phyloP scores from a whole-genome alignment of 768 basidiomycete genomes.

The Symmetrospora coprosmae region DNA sequence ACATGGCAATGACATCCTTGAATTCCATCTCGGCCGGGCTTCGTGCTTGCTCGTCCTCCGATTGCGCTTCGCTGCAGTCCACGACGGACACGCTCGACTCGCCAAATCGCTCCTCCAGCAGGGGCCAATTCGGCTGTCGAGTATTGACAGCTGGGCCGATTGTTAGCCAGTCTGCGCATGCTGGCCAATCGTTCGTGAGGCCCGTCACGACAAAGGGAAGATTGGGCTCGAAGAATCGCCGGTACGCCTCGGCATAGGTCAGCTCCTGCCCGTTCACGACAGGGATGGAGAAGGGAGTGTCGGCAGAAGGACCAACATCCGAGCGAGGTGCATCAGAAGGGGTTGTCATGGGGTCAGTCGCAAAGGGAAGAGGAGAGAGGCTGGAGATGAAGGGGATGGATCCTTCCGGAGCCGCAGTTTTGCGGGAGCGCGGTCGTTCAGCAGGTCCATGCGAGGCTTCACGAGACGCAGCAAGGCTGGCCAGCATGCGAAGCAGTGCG shows the following conservation, averaged over 20 bases:
- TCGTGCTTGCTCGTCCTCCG: background rate
- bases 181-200: background rate
- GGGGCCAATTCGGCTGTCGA: background rate
- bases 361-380: background rate
- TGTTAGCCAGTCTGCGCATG: background rate
- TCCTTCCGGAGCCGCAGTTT: no score
- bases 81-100: background rate
- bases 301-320: background rate
- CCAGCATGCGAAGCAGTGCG: no score
- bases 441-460: background rate
- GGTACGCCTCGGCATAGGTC: background rate
- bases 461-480: no score
- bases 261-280: background rate
- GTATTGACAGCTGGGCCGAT: background rate
- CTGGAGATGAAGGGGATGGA: no score
- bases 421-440: background rate
- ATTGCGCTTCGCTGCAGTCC: background rate
- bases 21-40: slow-evolving; percentile 14
- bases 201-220: slow-evolving; percentile 14
- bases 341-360: background rate
- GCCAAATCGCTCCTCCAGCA: background rate
- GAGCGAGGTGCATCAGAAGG: background rate
- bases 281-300: background rate
- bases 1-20: background rate
- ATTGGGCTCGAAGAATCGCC: slow-evolving; percentile 3